phyloP scores from a whole-genome alignment of 2,329 filamentous ascomycete species.

The Colletotrichum abscissum region DNA sequence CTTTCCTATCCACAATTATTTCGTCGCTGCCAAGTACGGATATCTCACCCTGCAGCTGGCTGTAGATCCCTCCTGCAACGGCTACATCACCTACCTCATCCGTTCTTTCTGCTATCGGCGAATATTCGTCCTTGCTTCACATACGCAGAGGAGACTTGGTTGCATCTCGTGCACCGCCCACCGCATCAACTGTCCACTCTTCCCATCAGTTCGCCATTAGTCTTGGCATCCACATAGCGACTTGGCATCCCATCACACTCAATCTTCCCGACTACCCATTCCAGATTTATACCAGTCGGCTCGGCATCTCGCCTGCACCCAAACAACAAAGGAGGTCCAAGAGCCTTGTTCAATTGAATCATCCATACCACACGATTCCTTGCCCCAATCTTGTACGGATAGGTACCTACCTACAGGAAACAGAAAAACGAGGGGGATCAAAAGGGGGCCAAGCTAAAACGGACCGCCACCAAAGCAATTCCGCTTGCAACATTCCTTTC shows the following conservation, averaged over 20 bases:
- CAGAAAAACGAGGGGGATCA: not conserved
- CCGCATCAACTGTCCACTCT: not conserved
- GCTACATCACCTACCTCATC: not conserved
- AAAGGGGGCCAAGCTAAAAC: not conserved
- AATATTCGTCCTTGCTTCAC: no score
- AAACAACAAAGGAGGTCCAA: not conserved
- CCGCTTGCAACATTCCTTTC: not conserved
- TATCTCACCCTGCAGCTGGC: not conserved
- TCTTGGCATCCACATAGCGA: conserved; percentile 24
- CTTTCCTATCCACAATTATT: not conserved
- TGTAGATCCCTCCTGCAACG: not conserved
- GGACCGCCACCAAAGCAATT: not conserved
- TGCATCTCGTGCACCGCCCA: not conserved
- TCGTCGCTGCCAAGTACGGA: not conserved
- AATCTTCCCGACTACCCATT: not conserved
- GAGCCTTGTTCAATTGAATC: not conserved
- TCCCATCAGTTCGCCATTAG: not conserved
- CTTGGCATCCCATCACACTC: conserved; percentile 27
- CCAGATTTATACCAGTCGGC: not conserved
- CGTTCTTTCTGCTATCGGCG: not conserved
- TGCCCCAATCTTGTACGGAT: not conserved
- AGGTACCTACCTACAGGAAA: no score
- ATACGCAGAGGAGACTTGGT: not conserved
- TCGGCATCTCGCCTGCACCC: not conserved
- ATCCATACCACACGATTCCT: not conserved